These are phyloP conservation scores for Verbascum thapsus DNA, from an alignment of 257 asterid genomes.

Conservation along the genomic window DNA sequence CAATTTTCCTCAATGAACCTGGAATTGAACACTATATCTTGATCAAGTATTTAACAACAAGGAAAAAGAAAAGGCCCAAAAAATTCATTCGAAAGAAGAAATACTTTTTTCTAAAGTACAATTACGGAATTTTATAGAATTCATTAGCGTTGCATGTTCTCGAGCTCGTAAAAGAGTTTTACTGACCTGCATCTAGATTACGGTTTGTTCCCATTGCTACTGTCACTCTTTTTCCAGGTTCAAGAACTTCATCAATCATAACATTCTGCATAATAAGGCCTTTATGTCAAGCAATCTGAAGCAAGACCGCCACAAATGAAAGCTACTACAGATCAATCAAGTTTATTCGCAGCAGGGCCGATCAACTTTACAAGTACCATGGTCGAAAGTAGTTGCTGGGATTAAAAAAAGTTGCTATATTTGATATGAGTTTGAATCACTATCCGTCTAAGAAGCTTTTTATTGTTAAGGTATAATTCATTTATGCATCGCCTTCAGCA, in stretches of 20 bases:
- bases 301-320: conserved; percentile 18
- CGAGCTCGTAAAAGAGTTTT: conserved; percentile 17
- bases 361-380: neutral
- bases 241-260: conserved; percentile 60
- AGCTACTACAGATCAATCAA: neutral
- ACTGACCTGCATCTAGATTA: conserved; percentile 66
- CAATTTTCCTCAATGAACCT: conserved; percentile 67
- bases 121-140: neutral
- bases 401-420: neutral
- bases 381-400: neutral
- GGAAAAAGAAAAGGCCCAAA: no score
- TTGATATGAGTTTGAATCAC: no score
- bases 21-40: conserved; percentile 26
- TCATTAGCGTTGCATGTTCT: conserved; percentile 18
- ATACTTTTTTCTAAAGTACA: neutral
- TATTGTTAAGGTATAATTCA: neutral
- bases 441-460: neutral
- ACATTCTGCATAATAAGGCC: conserved; percentile 58
- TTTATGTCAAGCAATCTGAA: conserved; percentile 24
- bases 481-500: neutral
- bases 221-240: conserved; percentile 90
- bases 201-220: conserved; percentile 89
- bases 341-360: neutral
- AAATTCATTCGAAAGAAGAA: no score
- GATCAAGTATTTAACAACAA: no score